Conservation (phyloP, 2,329 filamentous ascomycete genomes). For the Arachnomyces sp. region DNA sequence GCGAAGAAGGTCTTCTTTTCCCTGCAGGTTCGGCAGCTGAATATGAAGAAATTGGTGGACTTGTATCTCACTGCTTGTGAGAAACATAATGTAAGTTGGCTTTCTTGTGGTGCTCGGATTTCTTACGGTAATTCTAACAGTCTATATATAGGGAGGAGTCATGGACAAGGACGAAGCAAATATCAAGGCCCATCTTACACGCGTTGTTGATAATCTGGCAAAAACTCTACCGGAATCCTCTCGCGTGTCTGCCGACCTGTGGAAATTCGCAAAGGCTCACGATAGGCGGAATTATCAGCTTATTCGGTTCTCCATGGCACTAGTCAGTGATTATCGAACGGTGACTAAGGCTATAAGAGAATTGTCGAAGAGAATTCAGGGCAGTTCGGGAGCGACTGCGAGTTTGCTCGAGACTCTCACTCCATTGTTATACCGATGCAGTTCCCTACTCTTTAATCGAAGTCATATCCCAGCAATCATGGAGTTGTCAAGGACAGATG, state of each 20-base stretch:
- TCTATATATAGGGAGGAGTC: slow-evolving; percentile 59
- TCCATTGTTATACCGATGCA: slow-evolving; percentile 74
- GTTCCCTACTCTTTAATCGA: slow-evolving; percentile 82
- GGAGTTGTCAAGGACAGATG: slow-evolving; percentile 75
- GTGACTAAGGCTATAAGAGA: slow-evolving; percentile 87
- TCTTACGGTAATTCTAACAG: slow-evolving; percentile 1
- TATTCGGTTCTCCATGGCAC: slow-evolving; percentile 74
- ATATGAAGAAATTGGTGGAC: slow-evolving; percentile 64
- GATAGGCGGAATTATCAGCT: slow-evolving; percentile 87
- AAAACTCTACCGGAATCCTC: slow-evolving; percentile 68
- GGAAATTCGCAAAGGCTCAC: slow-evolving; percentile 84
- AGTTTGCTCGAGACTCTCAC: slow-evolving; percentile 69
- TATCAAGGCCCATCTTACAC: slow-evolving; percentile 61
- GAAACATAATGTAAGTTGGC: slow-evolving; percentile 58
- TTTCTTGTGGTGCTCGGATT: neutral
- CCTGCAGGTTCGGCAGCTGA: slow-evolving; percentile 69
- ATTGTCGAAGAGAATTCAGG: slow-evolving; percentile 71
- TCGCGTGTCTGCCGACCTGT: slow-evolving; percentile 67
- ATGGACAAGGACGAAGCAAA: slow-evolving; percentile 60
- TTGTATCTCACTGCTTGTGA: slow-evolving; percentile 81
- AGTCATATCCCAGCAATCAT: slow-evolving; percentile 90
- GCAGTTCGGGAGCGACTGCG: slow-evolving; percentile 46
- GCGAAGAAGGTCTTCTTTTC: slow-evolving; percentile 85
- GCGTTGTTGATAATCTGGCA: slow-evolving; percentile 64
- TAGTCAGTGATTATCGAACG: slow-evolving; percentile 85